Evolutionary conservation across 2,329 filamentous ascomycete genomes (phyloP), one percentile per base, ranked within the genome.

Genomic region (Aspergillus niger): DNA sequence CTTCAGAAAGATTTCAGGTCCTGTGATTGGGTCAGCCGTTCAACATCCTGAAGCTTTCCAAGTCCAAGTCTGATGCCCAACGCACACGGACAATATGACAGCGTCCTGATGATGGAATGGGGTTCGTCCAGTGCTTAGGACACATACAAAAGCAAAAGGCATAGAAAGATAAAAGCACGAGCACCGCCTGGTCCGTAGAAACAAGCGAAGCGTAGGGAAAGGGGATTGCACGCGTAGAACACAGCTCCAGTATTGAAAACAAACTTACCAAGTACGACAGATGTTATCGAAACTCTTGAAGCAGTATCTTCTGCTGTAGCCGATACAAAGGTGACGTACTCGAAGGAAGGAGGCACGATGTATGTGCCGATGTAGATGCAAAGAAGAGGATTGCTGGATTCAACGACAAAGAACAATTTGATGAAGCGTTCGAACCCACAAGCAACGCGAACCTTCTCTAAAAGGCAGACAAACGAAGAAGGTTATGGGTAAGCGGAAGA

Each of bases 21-120:
- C 53, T 55, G 26, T 36, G 53, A 47, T 20, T 43, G 28, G 53
- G 53, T 55, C 39, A 55, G 53, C 39, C 39, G n/a, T n/a, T n/a
- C 44, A 28, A 32, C 30, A 17, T 55, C 53, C 22, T 8, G 39
- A 47, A 55, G 24, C 24, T 13, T 36, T 22, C 22, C 13, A 26
- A 8, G n/a, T 10, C 38, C 53, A 55, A 47, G 17, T 26, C 32
- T 44, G 39, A 32, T 47, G 53, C 39, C 53, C 53, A 55, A 55
- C 39, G 10, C 28, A 47, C 17, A 30, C 2, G 22, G 43, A 50
- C 15, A 11, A 28, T 13, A 28, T 8, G 13, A 8, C 8, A 50
- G 47, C 15, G 17, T 36, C 11, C 15, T 17, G 17, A 49, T 49
- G 13, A 49, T 10, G 3, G 6, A 30, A 3, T 15, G 22, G 7